Evolutionary conservation across 1,284 basidiomycete genomes (phyloP).

Genomic region (Coniferiporia weirii): DNA sequence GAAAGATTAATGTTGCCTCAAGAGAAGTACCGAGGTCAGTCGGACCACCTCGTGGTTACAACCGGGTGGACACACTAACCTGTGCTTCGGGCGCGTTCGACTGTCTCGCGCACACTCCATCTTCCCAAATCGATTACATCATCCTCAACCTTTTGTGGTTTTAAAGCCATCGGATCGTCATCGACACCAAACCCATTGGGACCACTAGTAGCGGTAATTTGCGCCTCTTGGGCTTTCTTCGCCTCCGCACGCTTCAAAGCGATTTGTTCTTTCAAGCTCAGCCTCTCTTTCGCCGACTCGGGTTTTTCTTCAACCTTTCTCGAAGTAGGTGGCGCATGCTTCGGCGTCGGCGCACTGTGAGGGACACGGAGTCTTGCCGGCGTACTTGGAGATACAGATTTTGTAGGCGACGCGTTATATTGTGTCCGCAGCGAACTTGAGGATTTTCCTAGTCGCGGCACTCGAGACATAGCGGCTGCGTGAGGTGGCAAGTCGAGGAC

Average conservation of each 20-base stretch:
- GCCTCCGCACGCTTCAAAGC: slow-evolving; percentile 69
- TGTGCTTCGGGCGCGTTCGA: slow-evolving; percentile 69
- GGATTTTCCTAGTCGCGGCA: slow-evolving; percentile 10
- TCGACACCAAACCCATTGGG: slow-evolving; percentile 32
- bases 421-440: slow-evolving; percentile 5
- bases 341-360: background rate
- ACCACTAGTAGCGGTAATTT: slow-evolving; percentile 21
- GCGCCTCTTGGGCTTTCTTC: slow-evolving; percentile 42
- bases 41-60: background rate
- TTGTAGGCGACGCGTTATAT: background rate
- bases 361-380: slow-evolving; percentile 1
- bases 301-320: slow-evolving; percentile 4
- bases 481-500: background rate
- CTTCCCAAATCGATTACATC: slow-evolving; percentile 57
- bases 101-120: slow-evolving; percentile 64
- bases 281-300: slow-evolving; percentile 7
- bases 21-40: slow-evolving; percentile 20
- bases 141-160: slow-evolving; percentile 33
- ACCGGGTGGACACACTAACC: slow-evolving; percentile 42
- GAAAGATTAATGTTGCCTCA: slow-evolving; percentile 61
- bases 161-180: slow-evolving; percentile 38
- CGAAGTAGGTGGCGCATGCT: background rate
- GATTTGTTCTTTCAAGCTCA: slow-evolving; percentile 69
- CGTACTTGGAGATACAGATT: background rate
- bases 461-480: slow-evolving; percentile 9